Conservation (phyloP, 2,329 filamentous ascomycete genomes). For the Exophiala xenobiotica region DNA sequence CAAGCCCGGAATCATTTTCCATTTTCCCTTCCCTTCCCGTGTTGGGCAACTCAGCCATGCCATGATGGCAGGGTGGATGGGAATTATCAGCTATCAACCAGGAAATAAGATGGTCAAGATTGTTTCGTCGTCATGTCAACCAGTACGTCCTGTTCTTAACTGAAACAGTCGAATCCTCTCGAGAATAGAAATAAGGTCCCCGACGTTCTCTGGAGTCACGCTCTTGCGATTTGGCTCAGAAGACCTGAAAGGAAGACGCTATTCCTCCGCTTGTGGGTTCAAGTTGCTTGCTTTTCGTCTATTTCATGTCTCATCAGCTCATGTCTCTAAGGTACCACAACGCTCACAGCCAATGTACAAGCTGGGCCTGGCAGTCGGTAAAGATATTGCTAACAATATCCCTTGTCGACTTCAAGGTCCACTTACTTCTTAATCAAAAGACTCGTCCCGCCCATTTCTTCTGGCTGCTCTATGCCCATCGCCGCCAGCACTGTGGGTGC, state of each 20-base stretch:
- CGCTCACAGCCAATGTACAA: conserved; percentile 10
- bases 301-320: conserved; percentile 29
- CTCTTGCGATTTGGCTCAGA: not conserved
- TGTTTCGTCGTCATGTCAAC: not conserved
- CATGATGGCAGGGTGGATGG: too few relatives aligned
- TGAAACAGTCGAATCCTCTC: not conserved
- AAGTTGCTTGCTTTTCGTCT: conserved; percentile 26
- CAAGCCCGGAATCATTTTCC: too few relatives aligned
- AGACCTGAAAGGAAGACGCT: conserved; percentile 8
- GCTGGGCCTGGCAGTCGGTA: conserved; percentile 11
- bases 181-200: not conserved
- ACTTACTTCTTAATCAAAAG: conserved; percentile 69
- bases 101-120: too few relatives aligned
- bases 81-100: too few relatives aligned
- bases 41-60: too few relatives aligned
- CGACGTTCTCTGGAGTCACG: not conserved
- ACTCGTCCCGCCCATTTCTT: conserved; percentile 87
- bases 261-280: conserved; percentile 19
- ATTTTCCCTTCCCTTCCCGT: too few relatives aligned
- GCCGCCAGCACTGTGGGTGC: conserved; percentile 87
- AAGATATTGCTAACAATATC: conserved; percentile 18
- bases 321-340: conserved; percentile 19
- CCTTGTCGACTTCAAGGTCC: conserved; percentile 13
- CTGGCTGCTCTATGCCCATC: conserved; percentile 87
- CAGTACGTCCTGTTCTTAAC: not conserved